Evolutionary conservation across 257 asterid species (phyloP).

Genomic region (Voacanga thouarsii): DNA sequence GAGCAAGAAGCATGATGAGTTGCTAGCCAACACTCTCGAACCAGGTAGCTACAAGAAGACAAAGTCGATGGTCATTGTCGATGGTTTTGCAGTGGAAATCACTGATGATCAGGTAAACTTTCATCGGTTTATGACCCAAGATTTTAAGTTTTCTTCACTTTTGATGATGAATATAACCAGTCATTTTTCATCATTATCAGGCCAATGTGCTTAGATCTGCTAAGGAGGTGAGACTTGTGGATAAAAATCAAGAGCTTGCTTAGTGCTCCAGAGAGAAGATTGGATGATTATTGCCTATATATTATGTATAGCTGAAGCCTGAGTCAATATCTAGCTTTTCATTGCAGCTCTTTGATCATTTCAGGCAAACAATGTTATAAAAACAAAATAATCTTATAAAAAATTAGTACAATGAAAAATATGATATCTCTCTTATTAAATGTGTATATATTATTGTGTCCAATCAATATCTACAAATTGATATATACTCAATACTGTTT

Average conservation of each 20-base stretch:
- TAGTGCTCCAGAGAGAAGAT: not conserved
- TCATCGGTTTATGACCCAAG: not conserved
- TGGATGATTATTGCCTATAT: not conserved
- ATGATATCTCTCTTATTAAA: too few relatives aligned
- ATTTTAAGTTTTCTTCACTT: not conserved
- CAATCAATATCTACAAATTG: not conserved
- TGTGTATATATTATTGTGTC: not conserved
- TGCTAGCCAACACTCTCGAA: slow-evolving; percentile 50
- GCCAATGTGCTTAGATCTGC: slow-evolving; percentile 69
- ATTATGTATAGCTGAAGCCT: not conserved
- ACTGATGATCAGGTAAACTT: slow-evolving; percentile 58
- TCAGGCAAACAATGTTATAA: not conserved
- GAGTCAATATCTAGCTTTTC: not conserved
- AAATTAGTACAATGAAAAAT: not conserved
- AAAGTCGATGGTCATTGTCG: slow-evolving; percentile 75
- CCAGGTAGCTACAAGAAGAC: slow-evolving; percentile 70
- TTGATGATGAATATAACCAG: not conserved
- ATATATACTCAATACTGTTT: not conserved
- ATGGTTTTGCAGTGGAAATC: slow-evolving; percentile 80
- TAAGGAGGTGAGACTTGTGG: slow-evolving; percentile 78
- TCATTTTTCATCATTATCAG: not conserved
- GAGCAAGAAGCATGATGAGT: slow-evolving; percentile 75
- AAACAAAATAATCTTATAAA: not conserved
- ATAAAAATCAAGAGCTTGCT: slow-evolving; percentile 76
- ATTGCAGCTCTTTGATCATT: not conserved